These are phyloP conservation scores for Guyanaporus albipodus DNA, from an alignment of 768 basidiomycete species.

Conservation along the genomic window DNA sequence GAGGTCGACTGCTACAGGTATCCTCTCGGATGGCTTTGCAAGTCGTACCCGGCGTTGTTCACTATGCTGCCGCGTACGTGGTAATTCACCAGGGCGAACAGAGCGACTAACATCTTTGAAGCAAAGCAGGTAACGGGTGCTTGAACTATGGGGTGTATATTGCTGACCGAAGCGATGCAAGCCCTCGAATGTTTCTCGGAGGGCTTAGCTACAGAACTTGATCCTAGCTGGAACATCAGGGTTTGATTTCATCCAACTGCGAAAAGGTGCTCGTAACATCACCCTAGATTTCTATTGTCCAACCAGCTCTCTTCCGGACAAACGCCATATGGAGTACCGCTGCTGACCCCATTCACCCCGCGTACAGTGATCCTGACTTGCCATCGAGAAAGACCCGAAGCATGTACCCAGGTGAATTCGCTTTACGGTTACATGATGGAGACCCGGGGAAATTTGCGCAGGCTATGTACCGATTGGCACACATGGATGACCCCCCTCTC, in stretches of 20 bases:
- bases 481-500: constrained; percentile 25
- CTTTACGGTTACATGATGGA: constrained; percentile 7
- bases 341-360: constrained; percentile 17
- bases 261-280: not conserved
- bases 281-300: constrained; percentile 22
- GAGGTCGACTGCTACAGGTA: constrained; percentile 38
- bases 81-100: not conserved
- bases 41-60: constrained; percentile 12
- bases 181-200: constrained; percentile 40
- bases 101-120: constrained; percentile 6
- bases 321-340: not conserved
- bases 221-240: constrained; percentile 47
- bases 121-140: constrained; percentile 24
- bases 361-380: constrained; percentile 15
- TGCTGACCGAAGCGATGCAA: constrained; percentile 13
- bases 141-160: not conserved
- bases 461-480: constrained; percentile 14
- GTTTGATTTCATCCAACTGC: constrained; percentile 21
- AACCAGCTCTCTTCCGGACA: constrained; percentile 24
- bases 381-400: constrained; percentile 13
- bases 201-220: constrained; percentile 37
- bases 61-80: constrained; percentile 28
- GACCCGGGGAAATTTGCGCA: constrained; percentile 25
- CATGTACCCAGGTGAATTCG: constrained; percentile 9
- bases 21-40: constrained; percentile 29